A percentile compares a stretch with the other conserved stretches of the same genome.
Evolutionary conservation across 2,329 filamentous ascomycete genomes (phyloP).

Genomic region (Sporothrix curviconia): DNA sequence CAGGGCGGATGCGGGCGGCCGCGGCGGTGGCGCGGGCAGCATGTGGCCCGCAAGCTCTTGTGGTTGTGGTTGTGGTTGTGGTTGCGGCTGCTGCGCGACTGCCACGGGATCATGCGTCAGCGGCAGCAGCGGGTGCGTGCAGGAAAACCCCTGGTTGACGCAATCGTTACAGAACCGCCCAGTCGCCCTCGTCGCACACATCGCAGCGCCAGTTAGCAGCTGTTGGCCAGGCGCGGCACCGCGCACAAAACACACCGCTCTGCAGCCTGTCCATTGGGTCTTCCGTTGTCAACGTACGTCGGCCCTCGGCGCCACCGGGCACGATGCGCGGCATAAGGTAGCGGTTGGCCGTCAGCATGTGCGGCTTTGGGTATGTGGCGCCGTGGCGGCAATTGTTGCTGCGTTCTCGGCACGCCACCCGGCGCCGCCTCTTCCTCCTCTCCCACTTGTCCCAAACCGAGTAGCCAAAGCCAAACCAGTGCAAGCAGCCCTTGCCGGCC

Average conservation of each 20-base stretch:
- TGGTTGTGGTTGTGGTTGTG: constrained; percentile 16
- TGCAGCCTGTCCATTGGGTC: constrained; percentile 64
- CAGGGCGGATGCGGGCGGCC: constrained; percentile 37
- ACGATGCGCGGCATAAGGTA: constrained; percentile 45
- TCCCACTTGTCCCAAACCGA: constrained; percentile 64
- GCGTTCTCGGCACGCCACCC: constrained; percentile 27
- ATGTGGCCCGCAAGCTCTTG: constrained; percentile 27
- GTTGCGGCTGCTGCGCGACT: constrained; percentile 21
- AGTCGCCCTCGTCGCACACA: constrained; percentile 82
- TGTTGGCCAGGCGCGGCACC: constrained; percentile 68
- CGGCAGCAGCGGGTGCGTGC: constrained; percentile 74
- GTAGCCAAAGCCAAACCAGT: constrained; percentile 85
- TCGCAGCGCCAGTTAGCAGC: constrained; percentile 88
- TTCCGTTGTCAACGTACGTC: constrained; percentile 55
- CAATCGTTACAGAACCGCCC: constrained; percentile 90
- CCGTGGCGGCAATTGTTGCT: constrained; percentile 21
- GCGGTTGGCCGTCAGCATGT: constrained; percentile 52
- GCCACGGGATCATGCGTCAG: constrained; percentile 53
- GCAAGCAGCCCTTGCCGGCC: constrained; percentile 64
- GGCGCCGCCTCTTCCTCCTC: constrained; percentile 30
- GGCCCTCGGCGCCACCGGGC: constrained; percentile 47
- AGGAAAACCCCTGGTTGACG: constrained; percentile 74
- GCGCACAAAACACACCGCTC: constrained; percentile 76
- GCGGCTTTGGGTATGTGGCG: constrained; percentile 36
- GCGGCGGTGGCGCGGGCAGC: constrained; percentile 7